A percentile compares a stretch with the other conserved stretches of the same genome.
These are phyloP conservation scores for Melanogaster broomeanus DNA, from an alignment of 768 basidiomycete species.

Conservation along the genomic window DNA sequence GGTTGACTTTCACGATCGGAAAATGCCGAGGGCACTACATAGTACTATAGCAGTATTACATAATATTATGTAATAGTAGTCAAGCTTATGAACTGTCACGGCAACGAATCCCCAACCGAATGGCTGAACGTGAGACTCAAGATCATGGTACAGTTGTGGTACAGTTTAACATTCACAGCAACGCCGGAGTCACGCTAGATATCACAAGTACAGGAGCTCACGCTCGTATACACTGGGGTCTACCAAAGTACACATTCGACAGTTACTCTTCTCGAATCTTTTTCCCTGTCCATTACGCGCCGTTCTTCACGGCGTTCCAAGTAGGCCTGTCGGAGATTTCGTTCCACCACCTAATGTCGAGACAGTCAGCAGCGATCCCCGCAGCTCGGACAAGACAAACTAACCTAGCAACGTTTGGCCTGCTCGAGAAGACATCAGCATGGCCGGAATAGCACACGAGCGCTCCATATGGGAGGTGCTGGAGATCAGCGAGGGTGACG, in stretches of 20 bases:
- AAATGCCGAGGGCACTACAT: no score
- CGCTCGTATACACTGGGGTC: no score
- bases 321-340: conserved; percentile 44
- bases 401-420: conserved; percentile 48
- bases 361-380: neutral
- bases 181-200: no score
- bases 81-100: no score
- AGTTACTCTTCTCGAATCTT: neutral
- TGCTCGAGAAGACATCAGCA: conserved; percentile 30
- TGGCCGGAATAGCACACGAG: conserved; percentile 24
- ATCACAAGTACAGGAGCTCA: no score
- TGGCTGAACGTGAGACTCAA: no score
- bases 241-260: neutral
- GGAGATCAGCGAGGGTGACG: conserved; percentile 59
- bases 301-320: conserved; percentile 48
- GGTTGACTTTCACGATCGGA: no score
- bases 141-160: neutral
- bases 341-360: conserved; percentile 51
- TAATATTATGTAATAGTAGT: no score
- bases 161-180: neutral
- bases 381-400: neutral
- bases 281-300: conserved; percentile 10
- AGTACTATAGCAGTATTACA: no score
- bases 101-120: no score
- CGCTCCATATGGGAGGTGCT: conserved; percentile 53